Evolutionary conservation across 1,284 basidiomycete genomes (phyloP).

Genomic region (Prillingera fragicola): DNA sequence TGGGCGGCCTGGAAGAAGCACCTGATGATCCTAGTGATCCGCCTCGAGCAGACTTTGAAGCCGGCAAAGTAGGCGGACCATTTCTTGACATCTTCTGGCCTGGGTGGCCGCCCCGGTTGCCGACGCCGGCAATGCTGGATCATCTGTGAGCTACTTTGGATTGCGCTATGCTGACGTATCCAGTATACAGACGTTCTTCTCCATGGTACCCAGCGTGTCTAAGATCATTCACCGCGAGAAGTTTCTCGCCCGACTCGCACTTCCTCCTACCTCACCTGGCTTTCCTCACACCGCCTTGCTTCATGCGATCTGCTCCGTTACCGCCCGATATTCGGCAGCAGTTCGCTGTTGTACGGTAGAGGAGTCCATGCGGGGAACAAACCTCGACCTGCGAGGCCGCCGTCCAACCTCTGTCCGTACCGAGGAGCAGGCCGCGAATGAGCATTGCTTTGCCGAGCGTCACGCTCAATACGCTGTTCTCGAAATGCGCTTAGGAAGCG

Average conservation of each 20-base stretch:
- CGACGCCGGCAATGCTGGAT: constrained; percentile 39
- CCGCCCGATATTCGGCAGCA: constrained; percentile 39
- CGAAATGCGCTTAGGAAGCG: constrained; percentile 14
- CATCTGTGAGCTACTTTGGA: constrained; percentile 32
- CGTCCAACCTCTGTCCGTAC: constrained; percentile 6
- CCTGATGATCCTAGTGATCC: too few relatives aligned
- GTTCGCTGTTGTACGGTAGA: constrained; percentile 22
- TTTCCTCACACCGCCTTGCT: constrained; percentile 48
- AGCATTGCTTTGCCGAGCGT: constrained; percentile 28
- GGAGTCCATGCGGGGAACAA: constrained; percentile 16
- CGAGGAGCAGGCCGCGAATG: constrained; percentile 17
- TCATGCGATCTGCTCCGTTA: constrained; percentile 48
- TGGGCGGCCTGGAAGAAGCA: too few relatives aligned
- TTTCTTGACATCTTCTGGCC: constrained; percentile 38
- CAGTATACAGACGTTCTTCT: constrained; percentile 44
- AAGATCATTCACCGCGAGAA: constrained; percentile 38
- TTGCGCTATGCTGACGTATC: neutral
- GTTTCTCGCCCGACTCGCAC: constrained; percentile 43
- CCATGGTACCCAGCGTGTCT: constrained; percentile 36
- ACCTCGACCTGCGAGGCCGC: constrained; percentile 11
- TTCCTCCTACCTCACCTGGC: constrained; percentile 45
- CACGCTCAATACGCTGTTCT: constrained; percentile 22
- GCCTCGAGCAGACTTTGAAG: too few relatives aligned
- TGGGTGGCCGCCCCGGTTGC: constrained; percentile 41
- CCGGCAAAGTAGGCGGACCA: constrained; percentile 22